These are phyloP conservation scores for Plasmodium vivax DNA, from an alignment of 169 alveolate species.

Conservation along the genomic window DNA sequence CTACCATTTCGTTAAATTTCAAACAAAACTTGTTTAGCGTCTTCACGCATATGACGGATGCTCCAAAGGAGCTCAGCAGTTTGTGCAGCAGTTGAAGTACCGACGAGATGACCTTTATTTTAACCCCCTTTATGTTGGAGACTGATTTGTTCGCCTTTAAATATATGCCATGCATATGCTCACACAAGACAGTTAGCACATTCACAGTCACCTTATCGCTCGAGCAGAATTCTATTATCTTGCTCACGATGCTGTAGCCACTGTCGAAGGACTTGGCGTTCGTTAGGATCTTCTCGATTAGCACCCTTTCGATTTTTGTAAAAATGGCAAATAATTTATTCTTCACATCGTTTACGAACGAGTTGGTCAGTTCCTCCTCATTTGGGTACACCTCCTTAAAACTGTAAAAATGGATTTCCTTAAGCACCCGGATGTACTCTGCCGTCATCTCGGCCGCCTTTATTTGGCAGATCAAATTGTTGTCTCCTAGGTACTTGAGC, in stretches of 20 bases:
- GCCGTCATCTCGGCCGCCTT: conserved; percentile 66
- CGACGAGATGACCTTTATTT: conserved; percentile 49
- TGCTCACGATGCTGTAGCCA: conserved; percentile 62
- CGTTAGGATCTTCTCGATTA: conserved; percentile 51
- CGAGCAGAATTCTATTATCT: conserved; percentile 56
- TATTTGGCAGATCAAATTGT: conserved; percentile 56
- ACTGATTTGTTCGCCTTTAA: conserved; percentile 40
- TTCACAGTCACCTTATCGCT: conserved; percentile 38
- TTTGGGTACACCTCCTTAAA: not conserved
- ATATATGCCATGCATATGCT: conserved; percentile 23
- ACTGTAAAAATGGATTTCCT: conserved; percentile 26
- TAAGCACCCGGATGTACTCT: conserved; percentile 15
- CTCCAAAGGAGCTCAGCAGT: conserved; percentile 22
- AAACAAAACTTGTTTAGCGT: conserved; percentile 60
- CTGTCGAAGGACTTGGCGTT: conserved; percentile 49
- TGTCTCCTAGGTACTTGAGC: conserved; percentile 38
- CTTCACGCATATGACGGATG: conserved; percentile 50
- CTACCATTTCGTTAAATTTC: conserved; percentile 65
- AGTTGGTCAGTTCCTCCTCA: conserved; percentile 52
- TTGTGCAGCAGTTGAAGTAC: conserved; percentile 13
- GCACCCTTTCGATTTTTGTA: conserved; percentile 22
- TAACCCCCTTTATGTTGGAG: conserved; percentile 56
- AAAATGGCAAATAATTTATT: conserved; percentile 33
- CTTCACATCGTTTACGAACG: conserved; percentile 50
- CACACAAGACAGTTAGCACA: conserved; percentile 32